Percentiles rank a stretch among this genome's conserved stretches.
Evolutionary conservation across 2,329 filamentous ascomycete species (phyloP).

Genomic region (Verticillium longisporum): DNA sequence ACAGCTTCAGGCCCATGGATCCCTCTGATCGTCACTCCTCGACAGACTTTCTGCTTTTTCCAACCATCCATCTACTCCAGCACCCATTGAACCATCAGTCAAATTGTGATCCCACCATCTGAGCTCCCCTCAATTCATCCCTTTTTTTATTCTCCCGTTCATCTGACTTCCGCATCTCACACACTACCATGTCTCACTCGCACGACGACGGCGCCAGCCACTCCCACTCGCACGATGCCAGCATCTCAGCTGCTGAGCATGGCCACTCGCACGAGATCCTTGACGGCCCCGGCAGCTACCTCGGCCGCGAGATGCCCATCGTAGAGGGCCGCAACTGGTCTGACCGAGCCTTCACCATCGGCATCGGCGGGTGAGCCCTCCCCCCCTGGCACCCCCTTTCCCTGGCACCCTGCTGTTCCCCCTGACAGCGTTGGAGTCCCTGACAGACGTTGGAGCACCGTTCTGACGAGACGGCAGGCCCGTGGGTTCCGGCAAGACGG

Average conservation of each 20-base stretch:
- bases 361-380: constrained; percentile 81
- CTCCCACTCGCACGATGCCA: constrained; percentile 49
- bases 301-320: constrained; percentile 89
- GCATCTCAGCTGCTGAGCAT: constrained; percentile 60
- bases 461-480: constrained; percentile 49
- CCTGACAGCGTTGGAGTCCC: too few species aligned
- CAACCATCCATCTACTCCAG: background rate
- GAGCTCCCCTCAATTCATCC: background rate
- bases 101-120: background rate
- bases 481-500: constrained; percentile 95
- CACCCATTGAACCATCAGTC: background rate
- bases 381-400: background rate
- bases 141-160: background rate
- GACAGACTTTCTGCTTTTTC: background rate
- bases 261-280: constrained; percentile 96
- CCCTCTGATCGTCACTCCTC: background rate
- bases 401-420: too few species aligned
- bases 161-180: background rate
- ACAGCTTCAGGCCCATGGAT: background rate
- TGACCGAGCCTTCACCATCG: constrained; percentile 87
- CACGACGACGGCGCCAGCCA: constrained; percentile 43
- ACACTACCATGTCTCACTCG: constrained; percentile 31
- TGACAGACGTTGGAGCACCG: background rate
- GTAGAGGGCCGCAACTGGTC: constrained; percentile 82
- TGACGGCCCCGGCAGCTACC: constrained; percentile 83